These are phyloP conservation scores for Syzygium malaccense DNA, from an alignment of 441 rosid species.

Conservation along the genomic window DNA sequence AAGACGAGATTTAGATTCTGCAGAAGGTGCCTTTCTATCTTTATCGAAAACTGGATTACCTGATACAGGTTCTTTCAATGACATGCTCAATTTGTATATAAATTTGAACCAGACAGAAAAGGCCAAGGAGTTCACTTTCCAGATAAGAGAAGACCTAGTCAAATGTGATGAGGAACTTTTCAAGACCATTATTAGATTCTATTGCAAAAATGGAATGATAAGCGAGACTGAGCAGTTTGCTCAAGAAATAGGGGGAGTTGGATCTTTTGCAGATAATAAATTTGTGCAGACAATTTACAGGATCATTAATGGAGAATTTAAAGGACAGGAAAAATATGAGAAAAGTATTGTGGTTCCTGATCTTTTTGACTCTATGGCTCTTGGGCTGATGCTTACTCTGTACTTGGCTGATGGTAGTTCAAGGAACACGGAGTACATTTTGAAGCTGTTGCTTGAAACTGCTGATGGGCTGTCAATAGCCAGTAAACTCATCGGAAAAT, in stretches of 20 bases:
- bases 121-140: slow-evolving; percentile 48
- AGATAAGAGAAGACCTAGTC: slow-evolving; percentile 41
- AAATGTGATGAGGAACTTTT: slow-evolving; percentile 55
- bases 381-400: slow-evolving; percentile 48
- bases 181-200: slow-evolving; percentile 40
- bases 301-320: slow-evolving; percentile 20
- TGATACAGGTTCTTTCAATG: slow-evolving; percentile 76
- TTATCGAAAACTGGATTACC: slow-evolving; percentile 63
- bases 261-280: slow-evolving; percentile 27
- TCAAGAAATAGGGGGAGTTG: slow-evolving; percentile 37
- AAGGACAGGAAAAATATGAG: slow-evolving; percentile 13
- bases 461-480: slow-evolving; percentile 38
- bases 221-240: slow-evolving; percentile 39
- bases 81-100: slow-evolving; percentile 60
- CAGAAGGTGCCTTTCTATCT: slow-evolving; percentile 67
- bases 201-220: slow-evolving; percentile 62
- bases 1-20: slow-evolving; percentile 55
- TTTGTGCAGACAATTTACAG: slow-evolving; percentile 51
- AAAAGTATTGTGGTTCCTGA: slow-evolving; percentile 16
- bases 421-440: slow-evolving; percentile 29
- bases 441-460: slow-evolving; percentile 42
- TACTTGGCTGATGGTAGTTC: slow-evolving; percentile 28
- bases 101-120: slow-evolving; percentile 43
- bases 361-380: slow-evolving; percentile 41
- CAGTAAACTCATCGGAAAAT: slow-evolving; percentile 42